phyloP scores from a whole-genome alignment of 1,284 basidiomycete species.

The Boletus semigastroideus region DNA sequence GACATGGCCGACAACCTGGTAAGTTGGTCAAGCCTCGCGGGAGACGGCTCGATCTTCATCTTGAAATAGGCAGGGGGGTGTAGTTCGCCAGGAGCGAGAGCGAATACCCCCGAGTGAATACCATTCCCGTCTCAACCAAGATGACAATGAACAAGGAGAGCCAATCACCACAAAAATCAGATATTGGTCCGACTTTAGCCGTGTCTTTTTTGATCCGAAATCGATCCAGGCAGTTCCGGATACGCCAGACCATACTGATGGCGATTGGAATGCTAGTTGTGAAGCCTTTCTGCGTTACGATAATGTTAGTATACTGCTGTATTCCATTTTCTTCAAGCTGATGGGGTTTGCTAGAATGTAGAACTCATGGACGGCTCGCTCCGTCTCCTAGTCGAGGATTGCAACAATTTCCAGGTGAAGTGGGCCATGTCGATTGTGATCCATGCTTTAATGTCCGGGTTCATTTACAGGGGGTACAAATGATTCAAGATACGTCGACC shows the following conservation, averaged over 20 bases:
- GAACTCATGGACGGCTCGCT: conserved; percentile 66
- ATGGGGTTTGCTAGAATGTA: conserved; percentile 41
- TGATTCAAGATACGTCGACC: conserved; percentile 56
- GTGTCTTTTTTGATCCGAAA: conserved; percentile 64
- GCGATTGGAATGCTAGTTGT: conserved; percentile 56
- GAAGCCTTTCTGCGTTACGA: conserved; percentile 55
- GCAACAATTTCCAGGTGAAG: conserved; percentile 68
- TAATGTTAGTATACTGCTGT: conserved; percentile 41
- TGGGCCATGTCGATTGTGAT: neutral
- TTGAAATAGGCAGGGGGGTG: conserved; percentile 47
- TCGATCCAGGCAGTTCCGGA: conserved; percentile 65
- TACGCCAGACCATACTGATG: conserved; percentile 44
- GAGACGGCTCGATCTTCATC: neutral
- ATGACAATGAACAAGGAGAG: conserved; percentile 23
- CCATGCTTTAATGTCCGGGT: neutral
- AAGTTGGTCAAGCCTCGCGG: conserved; percentile 7
- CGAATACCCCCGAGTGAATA: conserved; percentile 54
- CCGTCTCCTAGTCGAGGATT: conserved; percentile 69
- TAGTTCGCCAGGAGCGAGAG: conserved; percentile 54
- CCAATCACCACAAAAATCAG: conserved; percentile 40
- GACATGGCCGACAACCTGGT: conserved; percentile 36
- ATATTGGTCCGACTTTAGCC: conserved; percentile 79
- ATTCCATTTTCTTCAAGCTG: conserved; percentile 1
- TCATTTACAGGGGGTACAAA: conserved; percentile 58
- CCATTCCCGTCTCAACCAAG: conserved; percentile 47